Evolutionary conservation across 2,329 filamentous ascomycete genomes (phyloP), one percentile per base, ranked within the genome.

Genomic region (Aureobasidium subglaciale): DNA sequence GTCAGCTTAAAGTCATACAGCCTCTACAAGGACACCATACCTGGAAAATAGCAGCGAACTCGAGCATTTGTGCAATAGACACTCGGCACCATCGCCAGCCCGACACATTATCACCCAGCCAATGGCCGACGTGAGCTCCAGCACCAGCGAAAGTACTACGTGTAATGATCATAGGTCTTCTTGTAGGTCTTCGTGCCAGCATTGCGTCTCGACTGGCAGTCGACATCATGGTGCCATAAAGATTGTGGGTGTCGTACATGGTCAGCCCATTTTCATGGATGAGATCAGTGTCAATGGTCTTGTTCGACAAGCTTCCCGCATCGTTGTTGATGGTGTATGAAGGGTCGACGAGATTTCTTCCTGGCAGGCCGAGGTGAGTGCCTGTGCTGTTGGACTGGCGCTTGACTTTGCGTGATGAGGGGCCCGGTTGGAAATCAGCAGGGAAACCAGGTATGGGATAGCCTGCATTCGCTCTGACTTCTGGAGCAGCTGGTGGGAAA

Each of bases 211-310:
- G 78, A 0, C 85, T 87, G 4, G 80, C 73, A 16, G 75, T 70
- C 1, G 84, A 86, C 87, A 90, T 91, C 83, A 88, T 77, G 63
- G 81, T 80, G 1, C 88, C 88, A 67, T 88, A 90, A 1, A 90
- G 69, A 62, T 90, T 90, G 67, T 91, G 88, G 0, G 83, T 87
- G 62, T 91, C 88, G 64, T 88, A 89, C 68, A 87, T 82, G 18
- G 76, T 74, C 34, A 84, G 72, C 1, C 86, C 86, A 57, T 86
- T 84, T 38, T 82, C 76, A 66, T 89, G 86, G 8, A 84, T 77
- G 8, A 88, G 71, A 64, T 88, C 80, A 0, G 85, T 87, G 60
- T 82, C 76, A 53, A 88, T 79, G 0, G 86, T 77, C 45, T 64
- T 64, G 56, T 73, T 70, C 5, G 68, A 71, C 1, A 78, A 56